A percentile compares a stretch with the other conserved stretches of the same genome.
Conservation (phyloP, 352 stramenopile species). For the Phytophthora aleatoria region DNA sequence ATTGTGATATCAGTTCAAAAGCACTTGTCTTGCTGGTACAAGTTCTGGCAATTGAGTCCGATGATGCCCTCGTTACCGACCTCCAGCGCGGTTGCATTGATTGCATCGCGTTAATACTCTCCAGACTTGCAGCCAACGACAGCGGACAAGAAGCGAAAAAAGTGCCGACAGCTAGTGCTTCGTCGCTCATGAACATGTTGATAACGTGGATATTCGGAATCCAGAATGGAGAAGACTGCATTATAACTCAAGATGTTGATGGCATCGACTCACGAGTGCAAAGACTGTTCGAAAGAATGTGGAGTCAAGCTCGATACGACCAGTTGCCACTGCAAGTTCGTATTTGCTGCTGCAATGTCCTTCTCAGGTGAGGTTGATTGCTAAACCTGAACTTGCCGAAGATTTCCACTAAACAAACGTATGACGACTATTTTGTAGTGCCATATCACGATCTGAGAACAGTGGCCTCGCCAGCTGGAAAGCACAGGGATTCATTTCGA, state of each 20-base stretch:
- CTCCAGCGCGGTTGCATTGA: constrained; percentile 77
- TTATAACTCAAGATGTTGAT: constrained; percentile 4
- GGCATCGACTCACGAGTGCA: constrained; percentile 18
- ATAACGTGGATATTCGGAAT: constrained; percentile 44
- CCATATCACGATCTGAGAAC: constrained; percentile 32
- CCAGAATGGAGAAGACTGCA: constrained; percentile 1
- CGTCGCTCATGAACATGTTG: constrained; percentile 37
- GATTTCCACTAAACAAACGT: not conserved
- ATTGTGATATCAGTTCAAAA: constrained; percentile 29
- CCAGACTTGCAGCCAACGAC: constrained; percentile 18
- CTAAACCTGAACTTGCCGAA: not conserved
- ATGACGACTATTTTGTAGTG: constrained; percentile 17
- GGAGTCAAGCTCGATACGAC: constrained; percentile 9
- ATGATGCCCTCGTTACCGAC: constrained; percentile 54
- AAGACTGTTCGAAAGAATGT: constrained; percentile 20
- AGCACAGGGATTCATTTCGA: constrained; percentile 22
- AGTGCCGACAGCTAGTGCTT: not conserved
- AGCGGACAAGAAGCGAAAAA: not conserved
- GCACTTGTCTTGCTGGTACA: constrained; percentile 45
- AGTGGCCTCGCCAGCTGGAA: constrained; percentile 34
- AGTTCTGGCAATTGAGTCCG: constrained; percentile 53
- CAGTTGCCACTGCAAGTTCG: constrained; percentile 48
- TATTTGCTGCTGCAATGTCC: constrained; percentile 69
- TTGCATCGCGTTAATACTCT: constrained; percentile 58
- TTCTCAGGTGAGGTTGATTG: constrained; percentile 53